Evolutionary conservation across 495 filamentous ascomycete species (phyloP), one percentile per base, ranked within the genome.

Genomic region (Penicillium cataractarum): DNA sequence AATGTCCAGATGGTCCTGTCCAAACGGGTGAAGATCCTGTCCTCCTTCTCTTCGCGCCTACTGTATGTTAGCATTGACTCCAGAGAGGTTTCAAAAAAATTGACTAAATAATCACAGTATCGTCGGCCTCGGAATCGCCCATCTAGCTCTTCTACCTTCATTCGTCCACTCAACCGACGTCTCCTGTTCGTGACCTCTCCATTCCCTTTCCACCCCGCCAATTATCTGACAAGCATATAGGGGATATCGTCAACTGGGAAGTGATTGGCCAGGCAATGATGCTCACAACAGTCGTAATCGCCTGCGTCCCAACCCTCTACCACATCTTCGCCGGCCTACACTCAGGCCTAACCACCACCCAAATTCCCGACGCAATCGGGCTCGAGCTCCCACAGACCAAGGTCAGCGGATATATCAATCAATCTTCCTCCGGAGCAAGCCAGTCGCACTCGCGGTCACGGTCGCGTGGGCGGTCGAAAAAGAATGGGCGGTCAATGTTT

Each of bases 241-340:
- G 39, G 39, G 39, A 42, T 6, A 42, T 42, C n/a, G 17, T 42
- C 39, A 8, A 42, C 39, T 42, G 39, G 39, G 39, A 42, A 19
- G 19, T 42, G 19, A 42, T 42, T 2, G 17, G 55, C 24, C 66
- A 74, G 33, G 48, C 65, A 37, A 74, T 74, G 71, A 71, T 74
- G 63, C 58, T 65, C 40, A 64, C 67, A 10, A 65, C 69, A 19
- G 52, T 77, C 35, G 70, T 65, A n/a, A 61, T 68, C 31, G 71
- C 75, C 24, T 74, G 73, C 44, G 42, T 77, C 6, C 75, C 75
- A 19, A 73, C 75, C n/a, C 69, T 77, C 26, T 75, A 74, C 59
- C 73, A 72, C 50, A 70, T 77, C n/a, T 69, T 75, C 44, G 70
- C 71, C n/a, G 72, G 72, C 21, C 63, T 77, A 2, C 67, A 75